These are phyloP conservation scores for Vaccinium corymbosum DNA, from an alignment of 148 eudicot genomes.

Conservation along the genomic window DNA sequence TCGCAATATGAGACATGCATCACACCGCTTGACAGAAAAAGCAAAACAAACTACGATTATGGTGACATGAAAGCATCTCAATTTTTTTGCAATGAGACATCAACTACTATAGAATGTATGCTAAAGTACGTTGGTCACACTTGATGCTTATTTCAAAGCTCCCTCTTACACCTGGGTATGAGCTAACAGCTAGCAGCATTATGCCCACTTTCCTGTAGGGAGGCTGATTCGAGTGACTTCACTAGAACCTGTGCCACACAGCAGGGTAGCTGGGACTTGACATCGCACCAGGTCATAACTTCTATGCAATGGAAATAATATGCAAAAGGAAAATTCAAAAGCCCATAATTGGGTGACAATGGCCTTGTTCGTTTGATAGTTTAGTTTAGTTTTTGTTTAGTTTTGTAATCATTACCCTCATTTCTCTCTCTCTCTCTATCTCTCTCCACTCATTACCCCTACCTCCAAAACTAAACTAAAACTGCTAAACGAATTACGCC, in stretches of 20 bases:
- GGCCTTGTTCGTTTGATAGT: too few relatives aligned
- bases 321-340: not conserved
- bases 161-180: too few relatives aligned
- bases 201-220: not conserved
- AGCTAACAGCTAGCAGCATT: not conserved
- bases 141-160: too few relatives aligned
- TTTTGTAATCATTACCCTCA: too few relatives aligned
- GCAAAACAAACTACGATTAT: not conserved
- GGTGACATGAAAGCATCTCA: not conserved
- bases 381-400: constrained; percentile 39
- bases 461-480: too few relatives aligned
- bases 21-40: not conserved
- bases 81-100: not conserved
- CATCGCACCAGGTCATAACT: not conserved
- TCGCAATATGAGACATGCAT: not conserved
- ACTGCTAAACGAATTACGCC: too few relatives aligned
- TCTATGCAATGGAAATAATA: not conserved
- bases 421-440: too few relatives aligned
- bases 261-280: not conserved
- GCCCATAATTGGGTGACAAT: not conserved
- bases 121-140: too few relatives aligned
- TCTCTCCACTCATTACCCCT: too few relatives aligned
- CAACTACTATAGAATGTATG: too few relatives aligned
- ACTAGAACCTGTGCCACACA: not conserved
- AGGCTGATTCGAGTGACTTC: not conserved